Percentiles rank a stretch among this genome's conserved stretches.
Conservation (phyloP, 2,329 filamentous ascomycete species). For the Microcyclospora tardicrescens region DNA sequence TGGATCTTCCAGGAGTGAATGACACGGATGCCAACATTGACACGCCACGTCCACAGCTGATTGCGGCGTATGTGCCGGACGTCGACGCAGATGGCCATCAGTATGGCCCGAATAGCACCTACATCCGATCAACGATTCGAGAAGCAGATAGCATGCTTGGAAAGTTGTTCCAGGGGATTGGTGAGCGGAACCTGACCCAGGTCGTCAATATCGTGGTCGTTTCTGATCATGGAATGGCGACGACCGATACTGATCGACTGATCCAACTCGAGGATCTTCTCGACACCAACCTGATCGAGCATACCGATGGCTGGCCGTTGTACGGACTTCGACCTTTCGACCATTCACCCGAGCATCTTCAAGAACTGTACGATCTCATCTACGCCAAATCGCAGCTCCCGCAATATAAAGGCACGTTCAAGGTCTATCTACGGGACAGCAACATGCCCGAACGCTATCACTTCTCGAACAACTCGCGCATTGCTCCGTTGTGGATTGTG, state of each 20-base stretch:
- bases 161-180: constrained; percentile 59
- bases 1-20: constrained; percentile 69
- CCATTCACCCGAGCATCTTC: constrained; percentile 42
- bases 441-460: constrained; percentile 91
- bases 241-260: constrained; percentile 65
- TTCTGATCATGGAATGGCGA: constrained; percentile 96
- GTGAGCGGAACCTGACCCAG: constrained; percentile 67
- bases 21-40: constrained; percentile 29
- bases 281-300: constrained; percentile 62
- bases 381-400: constrained; percentile 42
- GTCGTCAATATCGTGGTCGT: constrained; percentile 95
- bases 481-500: constrained; percentile 89
- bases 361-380: constrained; percentile 49
- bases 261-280: constrained; percentile 85
- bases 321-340: constrained; percentile 76
- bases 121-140: constrained; percentile 66
- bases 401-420: constrained; percentile 54
- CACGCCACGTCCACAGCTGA: constrained; percentile 63
- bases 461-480: constrained; percentile 75
- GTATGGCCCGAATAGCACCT: constrained; percentile 88
- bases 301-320: constrained; percentile 87
- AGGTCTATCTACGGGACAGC: constrained; percentile 74
- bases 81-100: constrained; percentile 78
- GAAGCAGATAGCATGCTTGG: constrained; percentile 76
- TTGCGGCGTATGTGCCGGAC: constrained; percentile 88